phyloP scores from a whole-genome alignment of 768 basidiomycete genomes.

The Xerocomus brunneocitrinus region DNA sequence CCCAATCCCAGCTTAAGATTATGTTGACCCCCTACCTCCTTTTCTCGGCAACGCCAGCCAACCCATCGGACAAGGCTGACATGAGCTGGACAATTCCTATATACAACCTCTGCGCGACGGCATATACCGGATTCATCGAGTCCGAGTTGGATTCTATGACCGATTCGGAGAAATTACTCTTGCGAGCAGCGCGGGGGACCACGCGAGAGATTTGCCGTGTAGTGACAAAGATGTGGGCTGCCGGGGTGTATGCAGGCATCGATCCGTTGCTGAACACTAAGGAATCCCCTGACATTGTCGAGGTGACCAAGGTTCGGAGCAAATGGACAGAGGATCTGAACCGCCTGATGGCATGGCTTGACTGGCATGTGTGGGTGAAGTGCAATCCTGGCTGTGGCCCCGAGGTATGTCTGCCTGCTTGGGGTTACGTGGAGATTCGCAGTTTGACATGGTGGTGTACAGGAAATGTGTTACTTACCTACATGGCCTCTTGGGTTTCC shows the following conservation, averaged over 20 bases:
- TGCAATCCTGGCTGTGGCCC: constrained; percentile 23
- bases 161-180: constrained; percentile 5
- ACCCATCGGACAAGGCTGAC: background rate
- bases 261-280: background rate
- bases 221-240: constrained; percentile 1
- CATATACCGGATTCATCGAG: constrained; percentile 3
- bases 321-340: constrained; percentile 34
- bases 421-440: too few relatives aligned
- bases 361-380: constrained; percentile 44
- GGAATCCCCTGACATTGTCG: background rate
- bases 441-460: too few relatives aligned
- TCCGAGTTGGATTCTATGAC: constrained; percentile 11
- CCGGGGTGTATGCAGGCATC: constrained; percentile 17
- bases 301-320: constrained; percentile 2
- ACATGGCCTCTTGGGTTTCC: too few relatives aligned
- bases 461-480: too few relatives aligned
- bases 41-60: constrained; percentile 1
- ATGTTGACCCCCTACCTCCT: constrained; percentile 18
- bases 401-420: too few relatives aligned
- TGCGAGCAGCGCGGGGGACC: background rate
- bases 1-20: constrained; percentile 12
- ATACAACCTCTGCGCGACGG: constrained; percentile 20
- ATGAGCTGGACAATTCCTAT: constrained; percentile 25
- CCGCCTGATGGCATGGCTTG: background rate
- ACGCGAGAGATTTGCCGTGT: background rate